These are phyloP conservation scores for Hypoxylon trugodes DNA, from an alignment of 495 filamentous ascomycete species.

Conservation along the genomic window DNA sequence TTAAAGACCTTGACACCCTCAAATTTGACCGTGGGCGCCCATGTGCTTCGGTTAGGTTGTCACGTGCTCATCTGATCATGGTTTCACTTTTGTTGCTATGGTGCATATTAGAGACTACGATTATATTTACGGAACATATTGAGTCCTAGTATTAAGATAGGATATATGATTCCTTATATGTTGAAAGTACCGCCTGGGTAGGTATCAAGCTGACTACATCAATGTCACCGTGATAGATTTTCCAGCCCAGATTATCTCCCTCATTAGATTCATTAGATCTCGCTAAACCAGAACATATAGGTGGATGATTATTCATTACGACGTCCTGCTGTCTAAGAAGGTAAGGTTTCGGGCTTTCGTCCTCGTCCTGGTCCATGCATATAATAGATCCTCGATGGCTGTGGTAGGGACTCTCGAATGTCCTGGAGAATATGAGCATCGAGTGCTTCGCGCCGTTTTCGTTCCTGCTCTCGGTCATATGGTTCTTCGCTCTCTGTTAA, in stretches of 20 bases:
- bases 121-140: not conserved
- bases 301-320: too few relatives aligned
- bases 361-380: constrained; percentile 40
- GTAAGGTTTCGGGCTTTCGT: constrained; percentile 23
- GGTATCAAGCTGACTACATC: too few relatives aligned
- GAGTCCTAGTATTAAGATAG: not conserved
- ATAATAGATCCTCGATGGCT: constrained; percentile 42
- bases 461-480: constrained; percentile 31
- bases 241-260: too few relatives aligned
- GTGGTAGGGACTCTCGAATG: constrained; percentile 40
- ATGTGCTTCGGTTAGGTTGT: too few relatives aligned
- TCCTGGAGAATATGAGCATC: constrained; percentile 40
- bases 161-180: not conserved
- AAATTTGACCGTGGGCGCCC: not conserved
- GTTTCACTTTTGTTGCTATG: not conserved
- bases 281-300: too few relatives aligned
- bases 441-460: constrained; percentile 37
- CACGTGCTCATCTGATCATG: not conserved
- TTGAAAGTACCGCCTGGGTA: not conserved
- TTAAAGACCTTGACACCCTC: constrained; percentile 10
- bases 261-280: too few relatives aligned
- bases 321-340: not conserved
- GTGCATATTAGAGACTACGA: not conserved
- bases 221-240: too few relatives aligned
- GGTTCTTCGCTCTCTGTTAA: constrained; percentile 49